These are phyloP conservation scores for Suillus fuscotomentosus DNA, from an alignment of 768 basidiomycete species.

Conservation along the genomic window DNA sequence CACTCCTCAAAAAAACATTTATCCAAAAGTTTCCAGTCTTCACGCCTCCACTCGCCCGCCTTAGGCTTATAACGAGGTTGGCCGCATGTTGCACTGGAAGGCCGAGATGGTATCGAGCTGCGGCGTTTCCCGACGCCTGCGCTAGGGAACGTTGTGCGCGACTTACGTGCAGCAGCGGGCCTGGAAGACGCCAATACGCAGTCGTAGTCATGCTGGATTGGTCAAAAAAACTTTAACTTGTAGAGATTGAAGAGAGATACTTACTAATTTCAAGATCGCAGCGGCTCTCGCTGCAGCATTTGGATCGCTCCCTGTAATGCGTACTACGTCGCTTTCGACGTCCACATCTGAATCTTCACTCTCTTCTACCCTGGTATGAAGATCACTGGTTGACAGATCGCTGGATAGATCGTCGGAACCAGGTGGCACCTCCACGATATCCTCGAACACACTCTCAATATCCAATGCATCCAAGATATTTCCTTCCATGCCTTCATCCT, in stretches of 20 bases:
- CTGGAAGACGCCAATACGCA: slow-evolving; percentile 50
- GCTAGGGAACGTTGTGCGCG: slow-evolving; percentile 35
- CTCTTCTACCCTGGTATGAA: neutral
- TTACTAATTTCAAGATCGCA: slow-evolving; percentile 87
- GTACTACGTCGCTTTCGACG: slow-evolving; percentile 54
- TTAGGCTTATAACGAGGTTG: slow-evolving; percentile 1
- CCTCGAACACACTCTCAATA: slow-evolving; percentile 1
- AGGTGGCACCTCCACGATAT: slow-evolving; percentile 4
- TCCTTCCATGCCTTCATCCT: slow-evolving; percentile 13
- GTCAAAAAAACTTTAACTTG: neutral
- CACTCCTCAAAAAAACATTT: slow-evolving; percentile 75
- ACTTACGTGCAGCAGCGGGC: slow-evolving; percentile 31
- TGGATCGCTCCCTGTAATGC: slow-evolving; percentile 83
- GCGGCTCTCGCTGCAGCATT: slow-evolving; percentile 89
- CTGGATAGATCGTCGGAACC: neutral
- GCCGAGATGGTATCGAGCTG: neutral
- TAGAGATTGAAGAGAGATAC: slow-evolving; percentile 18
- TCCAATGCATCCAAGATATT: slow-evolving; percentile 3
- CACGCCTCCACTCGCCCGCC: slow-evolving; percentile 57
- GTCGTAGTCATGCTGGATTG: slow-evolving; percentile 78
- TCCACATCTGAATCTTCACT: slow-evolving; percentile 33
- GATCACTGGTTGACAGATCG: neutral
- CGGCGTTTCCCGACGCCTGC: slow-evolving; percentile 29
- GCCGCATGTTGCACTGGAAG: neutral
- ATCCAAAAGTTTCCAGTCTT: slow-evolving; percentile 81